Conservation (phyloP, 2,329 filamentous ascomycete genomes). For the Hymenoscyphus repandus region DNA sequence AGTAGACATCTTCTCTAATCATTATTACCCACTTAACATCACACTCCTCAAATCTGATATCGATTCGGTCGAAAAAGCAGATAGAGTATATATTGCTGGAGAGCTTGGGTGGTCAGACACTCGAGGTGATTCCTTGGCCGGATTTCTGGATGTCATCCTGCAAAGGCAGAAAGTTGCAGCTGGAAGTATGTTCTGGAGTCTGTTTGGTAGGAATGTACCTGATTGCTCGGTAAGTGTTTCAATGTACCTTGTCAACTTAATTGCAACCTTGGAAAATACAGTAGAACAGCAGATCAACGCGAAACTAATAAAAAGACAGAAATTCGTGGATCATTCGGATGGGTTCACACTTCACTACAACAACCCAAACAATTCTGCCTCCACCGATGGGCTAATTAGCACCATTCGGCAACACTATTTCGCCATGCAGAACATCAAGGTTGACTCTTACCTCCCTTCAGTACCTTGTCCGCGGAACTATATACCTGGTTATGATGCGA, state of each 20-base stretch:
- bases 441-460: constrained; percentile 33
- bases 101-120: constrained; percentile 42
- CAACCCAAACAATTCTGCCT: constrained; percentile 37
- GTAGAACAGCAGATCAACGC: not conserved
- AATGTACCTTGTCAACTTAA: not conserved
- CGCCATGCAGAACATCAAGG: constrained; percentile 34
- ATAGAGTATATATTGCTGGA: constrained; percentile 40
- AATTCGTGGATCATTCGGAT: constrained; percentile 41
- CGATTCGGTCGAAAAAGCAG: constrained; percentile 31
- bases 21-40: constrained; percentile 42
- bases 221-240: constrained; percentile 36
- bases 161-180: constrained; percentile 25
- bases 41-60: constrained; percentile 37
- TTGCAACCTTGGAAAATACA: too few species aligned
- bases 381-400: constrained; percentile 35
- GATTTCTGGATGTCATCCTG: constrained; percentile 37
- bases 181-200: constrained; percentile 42
- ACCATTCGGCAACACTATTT: constrained; percentile 41
- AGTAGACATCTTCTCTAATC: constrained; percentile 43
- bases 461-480: constrained; percentile 35
- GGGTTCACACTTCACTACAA: constrained; percentile 42
- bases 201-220: constrained; percentile 41
- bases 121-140: constrained; percentile 32
- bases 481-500: constrained; percentile 22
- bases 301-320: constrained; percentile 22